Conservation (phyloP, 163 green algal species). For the Botryococcus braunii region DNA sequence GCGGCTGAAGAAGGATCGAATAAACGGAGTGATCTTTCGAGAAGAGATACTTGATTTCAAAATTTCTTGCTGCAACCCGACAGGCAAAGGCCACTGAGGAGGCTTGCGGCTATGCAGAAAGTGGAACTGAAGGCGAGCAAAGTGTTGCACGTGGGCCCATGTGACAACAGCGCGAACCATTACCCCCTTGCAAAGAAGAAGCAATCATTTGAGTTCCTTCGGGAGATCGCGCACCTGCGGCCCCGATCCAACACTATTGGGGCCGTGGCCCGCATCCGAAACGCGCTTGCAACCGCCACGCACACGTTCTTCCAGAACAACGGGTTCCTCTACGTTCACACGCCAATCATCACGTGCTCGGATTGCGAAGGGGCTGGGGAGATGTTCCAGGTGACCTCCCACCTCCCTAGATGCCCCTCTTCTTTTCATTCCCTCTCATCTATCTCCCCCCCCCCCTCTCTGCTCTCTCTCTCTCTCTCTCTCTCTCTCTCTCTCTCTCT, state of each 20-base stretch:
- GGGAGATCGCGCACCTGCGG: constrained; percentile 86
- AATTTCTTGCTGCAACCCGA: neutral
- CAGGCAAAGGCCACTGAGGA: neutral
- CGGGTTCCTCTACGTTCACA: constrained; percentile 97
- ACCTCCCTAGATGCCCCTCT: neutral
- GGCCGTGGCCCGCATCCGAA: constrained; percentile 88
- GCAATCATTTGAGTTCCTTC: constrained; percentile 79
- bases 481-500: too few relatives aligned
- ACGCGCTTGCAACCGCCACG: constrained; percentile 86
- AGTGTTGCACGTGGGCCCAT: constrained; percentile 63
- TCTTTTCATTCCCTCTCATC: too few relatives aligned
- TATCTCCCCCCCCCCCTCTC: too few relatives aligned
- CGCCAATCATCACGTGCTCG: constrained; percentile 88
- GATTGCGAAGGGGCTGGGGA: constrained; percentile 98
- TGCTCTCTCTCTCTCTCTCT: too few relatives aligned
- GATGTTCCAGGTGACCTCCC: constrained; percentile 88
- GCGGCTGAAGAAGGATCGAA: too few relatives aligned
- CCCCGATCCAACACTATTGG: constrained; percentile 76
- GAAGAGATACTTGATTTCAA: too few relatives aligned
- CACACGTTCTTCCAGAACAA: constrained; percentile 86
- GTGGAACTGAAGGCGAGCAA: constrained; percentile 79
- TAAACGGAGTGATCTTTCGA: too few relatives aligned
- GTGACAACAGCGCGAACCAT: constrained; percentile 30
- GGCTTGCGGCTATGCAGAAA: constrained; percentile 13
- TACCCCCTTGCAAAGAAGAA: constrained; percentile 98